Evolutionary conservation across 768 basidiomycete species (phyloP).

Genomic region (Polyporus arcularius): DNA sequence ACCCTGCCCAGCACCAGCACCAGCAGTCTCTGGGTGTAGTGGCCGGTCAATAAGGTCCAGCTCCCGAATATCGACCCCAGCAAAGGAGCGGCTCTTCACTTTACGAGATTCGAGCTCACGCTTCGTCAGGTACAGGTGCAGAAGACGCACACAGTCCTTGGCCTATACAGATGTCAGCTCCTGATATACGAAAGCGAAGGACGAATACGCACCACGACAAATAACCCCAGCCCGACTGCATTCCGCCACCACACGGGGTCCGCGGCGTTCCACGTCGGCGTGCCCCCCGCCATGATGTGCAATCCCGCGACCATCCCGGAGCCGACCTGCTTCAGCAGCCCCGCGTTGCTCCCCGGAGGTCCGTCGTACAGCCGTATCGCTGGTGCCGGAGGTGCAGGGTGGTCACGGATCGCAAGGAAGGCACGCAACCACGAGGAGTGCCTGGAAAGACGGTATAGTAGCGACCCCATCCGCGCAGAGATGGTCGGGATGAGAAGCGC

Average conservation of each 20-base stretch:
- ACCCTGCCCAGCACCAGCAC: no score
- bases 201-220: constrained; percentile 53
- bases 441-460: constrained; percentile 57
- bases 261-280: constrained; percentile 60
- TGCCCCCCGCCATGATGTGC: constrained; percentile 54
- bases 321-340: constrained; percentile 27
- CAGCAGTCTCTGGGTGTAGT: background rate
- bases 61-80: constrained; percentile 66
- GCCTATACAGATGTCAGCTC: constrained; percentile 39
- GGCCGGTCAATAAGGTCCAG: constrained; percentile 56
- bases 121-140: constrained; percentile 70
- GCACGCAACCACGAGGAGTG: constrained; percentile 39
- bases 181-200: background rate
- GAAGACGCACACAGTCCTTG: constrained; percentile 66
- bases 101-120: constrained; percentile 68
- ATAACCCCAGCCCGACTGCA: constrained; percentile 65
- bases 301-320: constrained; percentile 39
- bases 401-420: constrained; percentile 32
- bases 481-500: constrained; percentile 70
- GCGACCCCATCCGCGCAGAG: constrained; percentile 61
- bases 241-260: constrained; percentile 86
- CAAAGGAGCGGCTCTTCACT: constrained; percentile 70
- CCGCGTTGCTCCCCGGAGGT: constrained; percentile 14
- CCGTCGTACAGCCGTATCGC: background rate
- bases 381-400: constrained; percentile 4